Conservation (phyloP, 2,329 filamentous ascomycete species). For the Acarospora socialis region DNA sequence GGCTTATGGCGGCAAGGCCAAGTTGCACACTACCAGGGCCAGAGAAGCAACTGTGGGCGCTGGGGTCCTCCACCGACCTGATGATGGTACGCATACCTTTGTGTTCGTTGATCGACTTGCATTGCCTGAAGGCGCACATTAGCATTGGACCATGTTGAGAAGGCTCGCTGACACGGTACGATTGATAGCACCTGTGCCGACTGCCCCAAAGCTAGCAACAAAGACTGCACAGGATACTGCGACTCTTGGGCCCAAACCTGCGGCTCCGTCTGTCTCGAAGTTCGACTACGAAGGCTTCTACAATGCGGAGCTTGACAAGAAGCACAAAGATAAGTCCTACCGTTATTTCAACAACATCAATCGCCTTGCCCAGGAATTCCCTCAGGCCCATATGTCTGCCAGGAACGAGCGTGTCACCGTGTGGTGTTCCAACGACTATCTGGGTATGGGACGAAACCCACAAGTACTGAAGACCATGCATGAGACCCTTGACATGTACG, state of each 20-base stretch:
- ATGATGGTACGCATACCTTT: slow-evolving; percentile 29
- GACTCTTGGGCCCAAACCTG: slow-evolving; percentile 30
- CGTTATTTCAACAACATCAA: slow-evolving; percentile 99
- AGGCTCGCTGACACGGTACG: neutral
- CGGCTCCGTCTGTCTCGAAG: slow-evolving; percentile 38
- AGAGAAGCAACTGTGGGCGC: slow-evolving; percentile 68
- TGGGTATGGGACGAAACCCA: slow-evolving; percentile 90
- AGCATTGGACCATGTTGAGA: too few species aligned
- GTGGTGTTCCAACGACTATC: slow-evolving; percentile 98
- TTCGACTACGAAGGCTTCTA: slow-evolving; percentile 94
- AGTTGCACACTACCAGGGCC: slow-evolving; percentile 65
- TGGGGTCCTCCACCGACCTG: slow-evolving; percentile 34
- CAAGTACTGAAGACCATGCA: slow-evolving; percentile 86
- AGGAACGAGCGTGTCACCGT: slow-evolving; percentile 82
- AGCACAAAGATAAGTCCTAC: slow-evolving; percentile 99
- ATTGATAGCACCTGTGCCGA: slow-evolving; percentile 14
- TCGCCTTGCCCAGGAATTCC: slow-evolving; percentile 88
- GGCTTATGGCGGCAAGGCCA: slow-evolving; percentile 46
- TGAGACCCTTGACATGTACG: slow-evolving; percentile 84
- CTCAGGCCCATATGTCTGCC: slow-evolving; percentile 76
- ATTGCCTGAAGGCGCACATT: slow-evolving; percentile 9
- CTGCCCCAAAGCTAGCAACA: slow-evolving; percentile 15
- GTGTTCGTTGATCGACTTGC: slow-evolving; percentile 4
- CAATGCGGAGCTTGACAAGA: slow-evolving; percentile 79
- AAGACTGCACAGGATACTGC: slow-evolving; percentile 13